A percentile compares a stretch with the other conserved stretches of the same genome.
Conservation (phyloP, 2,329 filamentous ascomycete genomes). For the Didymella pinodella region DNA sequence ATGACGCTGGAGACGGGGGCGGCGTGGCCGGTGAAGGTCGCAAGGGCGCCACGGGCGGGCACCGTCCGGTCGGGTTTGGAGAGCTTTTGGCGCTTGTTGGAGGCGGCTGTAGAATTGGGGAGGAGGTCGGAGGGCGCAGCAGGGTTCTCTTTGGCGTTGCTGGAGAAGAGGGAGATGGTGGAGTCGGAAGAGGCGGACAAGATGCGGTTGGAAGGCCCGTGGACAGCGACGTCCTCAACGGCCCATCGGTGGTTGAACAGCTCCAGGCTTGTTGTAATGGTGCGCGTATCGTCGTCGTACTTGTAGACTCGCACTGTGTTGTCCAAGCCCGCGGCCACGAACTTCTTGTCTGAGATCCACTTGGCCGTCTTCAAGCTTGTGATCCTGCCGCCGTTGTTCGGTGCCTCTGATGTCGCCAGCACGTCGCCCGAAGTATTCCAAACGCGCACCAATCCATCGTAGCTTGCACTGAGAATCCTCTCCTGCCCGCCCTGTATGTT, state of each 20-base stretch:
- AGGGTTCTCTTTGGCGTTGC: constrained; percentile 77
- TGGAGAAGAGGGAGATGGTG: constrained; percentile 86
- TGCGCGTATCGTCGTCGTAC: constrained; percentile 71
- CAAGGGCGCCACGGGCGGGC: constrained; percentile 79
- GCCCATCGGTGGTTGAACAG: constrained; percentile 81
- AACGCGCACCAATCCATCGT: constrained; percentile 85
- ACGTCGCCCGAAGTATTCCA: constrained; percentile 88
- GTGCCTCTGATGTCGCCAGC: constrained; percentile 76
- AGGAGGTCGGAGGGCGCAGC: constrained; percentile 74
- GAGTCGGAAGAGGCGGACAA: constrained; percentile 87
- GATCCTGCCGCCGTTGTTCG: constrained; percentile 68
- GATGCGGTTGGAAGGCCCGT: constrained; percentile 76
- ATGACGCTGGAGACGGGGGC: constrained; percentile 78
- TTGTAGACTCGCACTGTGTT: constrained; percentile 90
- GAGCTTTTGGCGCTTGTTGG: constrained; percentile 79
- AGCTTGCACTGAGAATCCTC: constrained; percentile 87
- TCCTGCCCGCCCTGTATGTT: constrained; percentile 64
- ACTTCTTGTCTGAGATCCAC: constrained; percentile 78
- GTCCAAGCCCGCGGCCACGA: constrained; percentile 86
- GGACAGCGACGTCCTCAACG: constrained; percentile 77
- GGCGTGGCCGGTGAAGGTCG: constrained; percentile 75
- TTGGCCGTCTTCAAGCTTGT: constrained; percentile 80
- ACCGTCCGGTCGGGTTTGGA: constrained; percentile 65
- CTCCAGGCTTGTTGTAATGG: constrained; percentile 77
- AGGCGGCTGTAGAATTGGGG: constrained; percentile 68